Conservation (phyloP, 2,329 filamentous ascomycete genomes). For the Aschersonia sp. region DNA sequence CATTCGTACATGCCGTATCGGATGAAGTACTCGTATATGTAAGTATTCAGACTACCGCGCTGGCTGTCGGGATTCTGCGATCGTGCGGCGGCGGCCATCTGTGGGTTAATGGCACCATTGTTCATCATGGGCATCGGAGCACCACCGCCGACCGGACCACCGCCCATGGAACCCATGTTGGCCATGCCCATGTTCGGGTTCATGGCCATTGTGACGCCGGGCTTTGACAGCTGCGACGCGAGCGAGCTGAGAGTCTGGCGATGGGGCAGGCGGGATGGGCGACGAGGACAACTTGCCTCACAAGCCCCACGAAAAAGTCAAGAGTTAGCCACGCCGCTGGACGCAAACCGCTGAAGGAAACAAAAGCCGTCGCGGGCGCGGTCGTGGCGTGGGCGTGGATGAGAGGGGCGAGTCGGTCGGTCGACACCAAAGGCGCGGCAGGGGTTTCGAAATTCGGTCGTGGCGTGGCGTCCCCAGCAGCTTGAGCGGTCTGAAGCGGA, state of each 20-base stretch:
- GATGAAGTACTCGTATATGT: conserved; percentile 85
- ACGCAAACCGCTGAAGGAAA: neutral
- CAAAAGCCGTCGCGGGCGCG: conserved; percentile 14
- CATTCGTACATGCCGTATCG: conserved; percentile 73
- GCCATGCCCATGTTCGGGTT: conserved; percentile 51
- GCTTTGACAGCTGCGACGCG: conserved; percentile 3
- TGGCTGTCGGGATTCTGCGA: conserved; percentile 29
- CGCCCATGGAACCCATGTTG: conserved; percentile 50
- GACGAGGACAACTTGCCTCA: conserved; percentile 4
- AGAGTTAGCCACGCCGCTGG: conserved; percentile 12
- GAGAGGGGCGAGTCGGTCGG: conserved; percentile 8
- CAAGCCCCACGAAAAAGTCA: conserved; percentile 8
- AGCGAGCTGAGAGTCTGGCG: conserved; percentile 3
- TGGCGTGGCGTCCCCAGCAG: conserved; percentile 3
- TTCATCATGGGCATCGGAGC: conserved; percentile 52
- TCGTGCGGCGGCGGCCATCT: conserved; percentile 17
- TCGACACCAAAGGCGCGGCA: conserved; percentile 4
- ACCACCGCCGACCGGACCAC: conserved; percentile 46
- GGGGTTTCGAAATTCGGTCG: conserved; percentile 3
- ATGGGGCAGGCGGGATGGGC: conserved; percentile 7
- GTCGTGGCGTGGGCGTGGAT: conserved; percentile 13
- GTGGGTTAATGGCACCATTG: conserved; percentile 27
- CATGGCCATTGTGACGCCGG: conserved; percentile 24
- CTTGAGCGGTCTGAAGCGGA: neutral
- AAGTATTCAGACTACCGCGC: conserved; percentile 58